Evolutionary conservation across 2,329 filamentous ascomycete species (phyloP).

Genomic region (Reticulascus tulasneorum): DNA sequence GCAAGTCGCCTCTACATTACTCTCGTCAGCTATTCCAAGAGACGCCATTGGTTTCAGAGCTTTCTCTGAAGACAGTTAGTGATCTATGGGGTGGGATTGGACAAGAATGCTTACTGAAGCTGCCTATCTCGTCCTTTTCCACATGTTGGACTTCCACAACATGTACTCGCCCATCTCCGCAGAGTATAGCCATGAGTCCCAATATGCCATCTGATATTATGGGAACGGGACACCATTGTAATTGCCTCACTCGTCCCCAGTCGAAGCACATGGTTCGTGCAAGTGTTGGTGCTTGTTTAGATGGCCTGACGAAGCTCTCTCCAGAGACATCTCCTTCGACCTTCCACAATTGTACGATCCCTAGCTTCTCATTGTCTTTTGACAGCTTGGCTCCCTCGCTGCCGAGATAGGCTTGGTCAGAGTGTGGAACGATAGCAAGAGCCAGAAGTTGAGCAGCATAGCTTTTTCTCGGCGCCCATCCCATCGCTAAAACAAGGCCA

Average conservation of each 20-base stretch:
- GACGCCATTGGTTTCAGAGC: conserved; percentile 39
- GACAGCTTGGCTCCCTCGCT: conserved; percentile 32
- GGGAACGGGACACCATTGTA: conserved; percentile 51
- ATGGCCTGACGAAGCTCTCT: conserved; percentile 28
- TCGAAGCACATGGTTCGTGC: conserved; percentile 43
- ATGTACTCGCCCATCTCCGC: conserved; percentile 46
- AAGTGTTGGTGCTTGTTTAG: conserved; percentile 32
- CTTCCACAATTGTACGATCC: conserved; percentile 50
- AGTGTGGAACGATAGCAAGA: conserved; percentile 45
- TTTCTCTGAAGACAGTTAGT: conserved; percentile 35
- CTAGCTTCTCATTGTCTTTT: conserved; percentile 35
- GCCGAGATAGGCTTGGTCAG: conserved; percentile 44
- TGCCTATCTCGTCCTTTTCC: conserved; percentile 19
- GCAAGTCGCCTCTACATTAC: conserved; percentile 44
- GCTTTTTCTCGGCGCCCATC: conserved; percentile 43
- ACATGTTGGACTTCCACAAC: conserved; percentile 38
- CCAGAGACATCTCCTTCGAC: conserved; percentile 29
- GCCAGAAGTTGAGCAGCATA: conserved; percentile 45
- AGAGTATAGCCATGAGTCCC: conserved; percentile 45
- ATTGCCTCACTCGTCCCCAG: conserved; percentile 44
- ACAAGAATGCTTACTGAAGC: conserved; percentile 34
- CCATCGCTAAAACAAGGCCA: conserved; percentile 48
- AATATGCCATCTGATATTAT: conserved; percentile 23
- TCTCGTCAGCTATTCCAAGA: conserved; percentile 42
- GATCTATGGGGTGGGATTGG: conserved; percentile 4